Evolutionary conservation across 2,329 filamentous ascomycete genomes (phyloP), one percentile per base, ranked within the genome.

Genomic region (Nigrospora oryzae): DNA sequence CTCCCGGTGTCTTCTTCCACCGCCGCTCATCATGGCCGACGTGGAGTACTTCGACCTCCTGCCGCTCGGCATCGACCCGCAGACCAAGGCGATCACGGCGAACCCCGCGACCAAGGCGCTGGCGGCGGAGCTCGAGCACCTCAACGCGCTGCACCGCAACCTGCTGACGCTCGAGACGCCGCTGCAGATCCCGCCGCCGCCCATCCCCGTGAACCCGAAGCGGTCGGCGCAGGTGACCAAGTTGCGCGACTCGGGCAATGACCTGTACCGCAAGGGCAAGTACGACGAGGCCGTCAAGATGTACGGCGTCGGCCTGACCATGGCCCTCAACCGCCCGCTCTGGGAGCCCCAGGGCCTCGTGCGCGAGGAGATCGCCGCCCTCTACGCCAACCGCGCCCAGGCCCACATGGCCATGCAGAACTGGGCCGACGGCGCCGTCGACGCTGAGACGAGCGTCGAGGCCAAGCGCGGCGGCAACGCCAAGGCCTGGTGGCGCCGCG

Each of bases 401-500:
- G 88, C 89, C 49, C 77, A 91, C 65, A 95, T 96, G 84, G 83
- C 81, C 15, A 68, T 84, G 64, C 79, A 83, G 65, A 76, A 76
- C 54, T 97, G 91, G 90, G 76, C 86, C 1, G 89, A 93, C 68
- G 93, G 81, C 5, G 78, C 84, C n/a, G 75, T 89, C 6, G 93
- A 98, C 66, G 90, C 89, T 4, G 85, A 94, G 69, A 79, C 82
- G 30, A 93, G 87, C 62, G 84, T 95, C 37, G 90, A 95, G 72
- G 83, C 88, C 50, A 90, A 91, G 74, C 79, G 82, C 53, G 77
- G 84, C 36, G 89, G 85, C 35, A 97, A 98, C 64, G 82, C 87
- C 1, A 97, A 97, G 79, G 90, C 83, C 0, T 97, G 91, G 89
- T 96, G 89, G 84, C 75, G 93, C 49, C 74, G 87, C 49, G 93